Base-by-base conservation (phyloP, 305 asterid species). In the Solanum aculeatissimum region DNA sequence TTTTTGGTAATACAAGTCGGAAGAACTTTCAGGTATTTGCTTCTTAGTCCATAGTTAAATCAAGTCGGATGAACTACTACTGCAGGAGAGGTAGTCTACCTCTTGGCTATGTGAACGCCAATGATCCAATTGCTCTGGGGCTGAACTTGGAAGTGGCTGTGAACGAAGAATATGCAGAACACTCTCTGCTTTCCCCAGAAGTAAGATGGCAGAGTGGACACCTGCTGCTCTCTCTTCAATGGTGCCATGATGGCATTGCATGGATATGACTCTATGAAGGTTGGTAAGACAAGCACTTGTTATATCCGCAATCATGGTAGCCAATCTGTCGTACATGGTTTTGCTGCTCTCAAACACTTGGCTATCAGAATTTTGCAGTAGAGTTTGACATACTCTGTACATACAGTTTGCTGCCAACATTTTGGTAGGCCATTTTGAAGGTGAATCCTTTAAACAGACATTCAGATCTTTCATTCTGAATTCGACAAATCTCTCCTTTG, bases 381-480 rank as follows among this genome's bases (percentile, higher is more conserved):
- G 97, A 8, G 98, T 91, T 88, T 91, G 91, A 87, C 97, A 92
- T 68, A 87, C 90, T 87, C 97, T 90, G 86, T 95, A 95, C 98
- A 94, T 95, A 43, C 96, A 88, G 85, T 95, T 95, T 53, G 98
- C 94, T 18, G 95, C 98, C 84, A 95, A 80, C 74, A 89, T 85
- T 60, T 87, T 89, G 84, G 83, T 55, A 7, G 98, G 97, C 98
- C 98, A 95, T 80, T 68, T 88, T 38, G 93, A 87, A 83, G 96
- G 91, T 78, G 66, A 81, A 81, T 92, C 91, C 69, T 80, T 91
- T 19, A 91, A 84, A 86, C 89, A 89, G 81, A 85, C 85, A 2
- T 53, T 35, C 7, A 11, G 27, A 54, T 93, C 97, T 10, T 82
- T 88, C 88, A 87, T 88, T 63, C 77, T 87, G 3, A 91, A 89